Conservation (phyloP, 805 yeast species). For the Pichia californica region DNA sequence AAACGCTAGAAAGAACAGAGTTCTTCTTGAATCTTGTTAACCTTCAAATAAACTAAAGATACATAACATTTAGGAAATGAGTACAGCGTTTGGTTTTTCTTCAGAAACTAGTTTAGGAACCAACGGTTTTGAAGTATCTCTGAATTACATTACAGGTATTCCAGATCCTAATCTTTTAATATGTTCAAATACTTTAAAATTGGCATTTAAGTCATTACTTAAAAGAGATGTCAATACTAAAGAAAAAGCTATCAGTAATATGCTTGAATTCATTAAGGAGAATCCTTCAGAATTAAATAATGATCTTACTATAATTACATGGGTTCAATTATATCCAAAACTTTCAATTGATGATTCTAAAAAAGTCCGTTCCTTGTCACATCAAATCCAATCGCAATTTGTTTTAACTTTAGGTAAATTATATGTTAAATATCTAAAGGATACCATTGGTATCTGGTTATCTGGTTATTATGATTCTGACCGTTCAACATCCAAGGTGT, state of each 20-base stretch:
- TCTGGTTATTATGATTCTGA: conserved; percentile 70
- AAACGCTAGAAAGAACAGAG: too few species aligned
- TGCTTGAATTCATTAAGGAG: conserved; percentile 31
- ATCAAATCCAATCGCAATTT: conserved; percentile 54
- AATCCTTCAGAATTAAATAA: conserved; percentile 33
- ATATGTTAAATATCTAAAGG: conserved; percentile 59
- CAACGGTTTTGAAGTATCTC: conserved; percentile 47
- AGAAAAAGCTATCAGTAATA: conserved; percentile 66
- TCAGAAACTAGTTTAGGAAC: conserved; percentile 26
- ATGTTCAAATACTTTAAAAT: conserved; percentile 41
- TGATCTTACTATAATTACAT: conserved; percentile 50
- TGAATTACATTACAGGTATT: conserved; percentile 69
- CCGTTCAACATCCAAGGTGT: conserved; percentile 45
- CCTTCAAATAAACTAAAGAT: background rate
- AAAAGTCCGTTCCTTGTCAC: conserved; percentile 54
- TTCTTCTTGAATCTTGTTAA: too few species aligned
- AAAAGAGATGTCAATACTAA: conserved; percentile 82
- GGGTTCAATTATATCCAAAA: conserved; percentile 82
- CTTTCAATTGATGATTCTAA: conserved; percentile 67
- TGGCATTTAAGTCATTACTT: conserved; percentile 68
- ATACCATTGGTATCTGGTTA: conserved; percentile 68
- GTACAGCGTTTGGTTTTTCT: conserved; percentile 8
- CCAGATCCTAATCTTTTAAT: conserved; percentile 58
- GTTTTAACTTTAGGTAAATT: conserved; percentile 47
- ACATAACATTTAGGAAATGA: background rate